Base-by-base conservation (phyloP, 2,329 filamentous ascomycete species). In the Calonectria pteridis region DNA sequence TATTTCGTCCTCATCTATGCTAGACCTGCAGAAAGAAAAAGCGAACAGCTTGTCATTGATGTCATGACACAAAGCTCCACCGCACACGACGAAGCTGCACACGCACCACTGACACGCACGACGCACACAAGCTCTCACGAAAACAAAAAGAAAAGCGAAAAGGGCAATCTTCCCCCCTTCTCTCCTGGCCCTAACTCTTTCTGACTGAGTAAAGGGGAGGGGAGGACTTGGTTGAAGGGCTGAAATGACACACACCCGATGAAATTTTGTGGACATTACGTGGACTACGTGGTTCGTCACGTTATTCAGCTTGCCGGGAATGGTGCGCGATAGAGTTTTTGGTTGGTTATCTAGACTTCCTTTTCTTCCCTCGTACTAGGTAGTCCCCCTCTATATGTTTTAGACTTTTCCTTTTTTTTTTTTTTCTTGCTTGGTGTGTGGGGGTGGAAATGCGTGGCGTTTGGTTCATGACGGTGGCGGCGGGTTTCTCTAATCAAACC, bases 371-470 rank as follows among this genome's bases (percentile, higher is more conserved):
- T 46, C 10, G 6, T 20, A 6, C n/a, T n/a, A n/a, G n/a, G n/a
- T n/a, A n/a, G n/a, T 55, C n/a, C 14, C 31, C 10, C 31, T n/a
- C 10, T 58, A n/a, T 59, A 37, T 13, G 20, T 46, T 46, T 46
- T 23, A 46, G 43, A 46, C 43, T 46, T 62, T 62, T 37, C 23
- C 16, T 33, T 37, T 40, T 23, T 23, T 20, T 40, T 62, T 28
- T 14, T 40, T 33, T 37, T 40, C 35, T 23, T 20, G 28, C 40
- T 28, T 14, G 28, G 55, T 40, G 35, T n/a, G n/a, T 31, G 35
- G 55, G 55, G 35, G 33, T 29, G 55, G 55, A 28, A 40, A 62
- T 62, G 55, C 33, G 33, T 62, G 55, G 55, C 55, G 55, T 62
- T 37, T 62, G 55, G 55, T 40, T 62, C 23, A 40, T 29, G 55